These are phyloP conservation scores for Leptographium procerum DNA, from an alignment of 2,329 filamentous ascomycete species.

Conservation along the genomic window DNA sequence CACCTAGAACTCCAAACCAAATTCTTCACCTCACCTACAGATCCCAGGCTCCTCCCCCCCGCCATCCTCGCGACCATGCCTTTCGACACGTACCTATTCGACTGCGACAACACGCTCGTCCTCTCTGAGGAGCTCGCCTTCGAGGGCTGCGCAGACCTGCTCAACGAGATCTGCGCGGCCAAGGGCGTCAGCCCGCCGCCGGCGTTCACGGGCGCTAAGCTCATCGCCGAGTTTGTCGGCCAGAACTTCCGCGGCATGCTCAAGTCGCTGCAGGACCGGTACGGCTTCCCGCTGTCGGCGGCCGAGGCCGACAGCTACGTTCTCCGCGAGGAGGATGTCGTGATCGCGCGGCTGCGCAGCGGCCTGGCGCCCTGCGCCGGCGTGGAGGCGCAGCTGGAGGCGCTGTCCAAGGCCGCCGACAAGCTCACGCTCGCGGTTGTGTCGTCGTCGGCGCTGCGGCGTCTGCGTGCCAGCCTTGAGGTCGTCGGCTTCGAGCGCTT, in stretches of 20 bases:
- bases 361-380: conserved; percentile 58
- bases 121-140: conserved; percentile 85
- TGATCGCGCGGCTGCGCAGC: conserved; percentile 67
- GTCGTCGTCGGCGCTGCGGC: conserved; percentile 65
- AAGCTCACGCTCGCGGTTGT: conserved; percentile 62
- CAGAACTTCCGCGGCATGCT: conserved; percentile 95
- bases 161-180: conserved; percentile 72
- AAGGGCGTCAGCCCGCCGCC: conserved; percentile 41
- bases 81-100: conserved; percentile 62
- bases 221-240: conserved; percentile 81
- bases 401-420: conserved; percentile 50
- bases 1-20: background rate
- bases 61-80: conserved; percentile 5
- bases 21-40: background rate
- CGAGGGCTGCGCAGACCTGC: conserved; percentile 78
- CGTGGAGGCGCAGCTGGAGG: conserved; percentile 55
- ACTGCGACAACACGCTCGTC: conserved; percentile 86
- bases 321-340: conserved; percentile 64
- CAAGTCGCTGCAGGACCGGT: conserved; percentile 59
- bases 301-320: conserved; percentile 67
- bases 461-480: conserved; percentile 66
- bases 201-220: conserved; percentile 61
- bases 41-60: background rate
- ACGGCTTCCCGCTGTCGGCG: conserved; percentile 56
- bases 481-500: conserved; percentile 72